phyloP scores from a whole-genome alignment of 805 yeast genomes.

The Metschnikowia lunata region DNA sequence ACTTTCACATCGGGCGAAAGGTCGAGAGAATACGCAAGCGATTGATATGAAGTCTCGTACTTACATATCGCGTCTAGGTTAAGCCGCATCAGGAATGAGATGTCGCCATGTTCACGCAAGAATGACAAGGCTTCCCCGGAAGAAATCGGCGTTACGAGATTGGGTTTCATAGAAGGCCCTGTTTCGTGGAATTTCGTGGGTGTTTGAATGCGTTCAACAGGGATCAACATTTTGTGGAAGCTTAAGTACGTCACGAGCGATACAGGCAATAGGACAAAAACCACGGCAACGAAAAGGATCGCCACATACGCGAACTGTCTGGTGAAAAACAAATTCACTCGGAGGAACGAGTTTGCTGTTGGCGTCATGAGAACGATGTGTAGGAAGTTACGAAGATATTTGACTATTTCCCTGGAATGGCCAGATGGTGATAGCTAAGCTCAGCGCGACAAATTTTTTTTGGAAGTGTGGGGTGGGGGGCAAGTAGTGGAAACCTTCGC shows the following conservation, averaged over 20 bases:
- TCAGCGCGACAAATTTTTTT: neutral
- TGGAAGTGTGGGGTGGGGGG: neutral
- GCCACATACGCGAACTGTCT: conserved; percentile 12
- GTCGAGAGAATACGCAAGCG: conserved; percentile 11
- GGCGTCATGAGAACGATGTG: neutral
- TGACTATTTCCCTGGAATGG: too few species aligned
- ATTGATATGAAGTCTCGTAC: conserved; percentile 17
- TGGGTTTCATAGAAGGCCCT: neutral
- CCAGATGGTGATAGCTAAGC: neutral
- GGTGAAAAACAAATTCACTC: conserved; percentile 12
- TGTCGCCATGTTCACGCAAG: conserved; percentile 9
- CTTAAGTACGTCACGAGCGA: conserved; percentile 32
- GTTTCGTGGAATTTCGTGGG: conserved; percentile 10
- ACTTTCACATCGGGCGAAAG: conserved; percentile 1
- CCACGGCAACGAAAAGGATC: conserved; percentile 18
- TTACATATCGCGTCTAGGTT: conserved; percentile 26
- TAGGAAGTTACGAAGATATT: neutral
- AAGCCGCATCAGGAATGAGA: conserved; percentile 12
- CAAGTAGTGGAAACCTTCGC: too few species aligned
- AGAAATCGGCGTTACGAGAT: conserved; percentile 3
- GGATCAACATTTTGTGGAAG: conserved; percentile 34
- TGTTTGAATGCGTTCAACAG: conserved; percentile 17
- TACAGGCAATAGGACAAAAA: conserved; percentile 30
- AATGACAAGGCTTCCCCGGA: conserved; percentile 6
- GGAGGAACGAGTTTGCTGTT: conserved; percentile 1